Conservation (phyloP, 768 basidiomycete species). For the Ramaria sp. region DNA sequence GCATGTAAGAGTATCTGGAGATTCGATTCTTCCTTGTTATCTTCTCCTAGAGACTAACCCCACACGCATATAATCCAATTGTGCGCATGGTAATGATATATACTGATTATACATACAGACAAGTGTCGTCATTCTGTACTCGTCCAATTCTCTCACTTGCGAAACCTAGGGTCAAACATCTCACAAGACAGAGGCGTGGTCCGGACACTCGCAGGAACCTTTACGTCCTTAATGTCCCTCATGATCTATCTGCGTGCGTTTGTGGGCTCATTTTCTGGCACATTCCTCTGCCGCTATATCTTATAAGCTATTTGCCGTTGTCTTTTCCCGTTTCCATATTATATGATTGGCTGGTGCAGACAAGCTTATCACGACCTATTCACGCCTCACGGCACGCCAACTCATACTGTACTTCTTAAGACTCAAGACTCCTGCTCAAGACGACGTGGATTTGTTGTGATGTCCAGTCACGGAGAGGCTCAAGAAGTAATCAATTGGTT, state of each 20-base stretch:
- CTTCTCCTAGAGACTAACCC: background rate
- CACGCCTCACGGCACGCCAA: conserved; percentile 50
- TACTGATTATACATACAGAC: conserved; percentile 24
- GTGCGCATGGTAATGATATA: conserved; percentile 9
- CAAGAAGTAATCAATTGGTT: conserved; percentile 53
- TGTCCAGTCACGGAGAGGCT: conserved; percentile 66
- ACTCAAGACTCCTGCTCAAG: conserved; percentile 79
- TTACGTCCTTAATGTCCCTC: conserved; percentile 77
- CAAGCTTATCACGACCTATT: conserved; percentile 55
- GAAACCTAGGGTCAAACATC: conserved; percentile 4
- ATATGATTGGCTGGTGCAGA: conserved; percentile 24
- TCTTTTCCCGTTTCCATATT: background rate
- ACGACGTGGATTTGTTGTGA: conserved; percentile 75
- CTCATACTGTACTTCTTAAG: conserved; percentile 72
- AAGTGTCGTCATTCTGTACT: conserved; percentile 23
- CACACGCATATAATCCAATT: conserved; percentile 9
- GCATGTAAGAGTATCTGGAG: conserved; percentile 33
- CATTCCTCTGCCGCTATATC: no score
- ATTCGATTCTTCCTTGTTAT: background rate
- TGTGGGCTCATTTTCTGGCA: background rate
- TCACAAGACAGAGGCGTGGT: conserved; percentile 18
- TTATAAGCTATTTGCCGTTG: background rate
- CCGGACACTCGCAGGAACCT: conserved; percentile 61
- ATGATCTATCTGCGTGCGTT: conserved; percentile 65
- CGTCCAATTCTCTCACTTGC: background rate